These are phyloP conservation scores for Edaphochlamys debaryana DNA, from an alignment of 139 green algal genomes.

Conservation along the genomic window DNA sequence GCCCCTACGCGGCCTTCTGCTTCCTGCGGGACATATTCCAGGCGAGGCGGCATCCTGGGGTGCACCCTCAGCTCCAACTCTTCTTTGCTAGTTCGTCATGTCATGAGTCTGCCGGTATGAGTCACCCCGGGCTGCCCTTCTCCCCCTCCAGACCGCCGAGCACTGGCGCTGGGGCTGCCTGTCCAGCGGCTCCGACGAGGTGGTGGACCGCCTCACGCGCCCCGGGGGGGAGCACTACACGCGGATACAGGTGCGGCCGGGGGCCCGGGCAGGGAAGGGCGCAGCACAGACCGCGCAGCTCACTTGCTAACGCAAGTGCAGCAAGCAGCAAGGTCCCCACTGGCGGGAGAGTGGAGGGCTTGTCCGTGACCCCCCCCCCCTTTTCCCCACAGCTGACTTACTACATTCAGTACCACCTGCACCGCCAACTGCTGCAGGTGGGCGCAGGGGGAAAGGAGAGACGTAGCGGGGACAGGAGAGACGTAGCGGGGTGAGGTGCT, in stretches of 20 bases:
- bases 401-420: slow-evolving; percentile 93
- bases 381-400: slow-evolving; percentile 67
- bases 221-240: slow-evolving; percentile 42
- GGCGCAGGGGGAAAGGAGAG: no score
- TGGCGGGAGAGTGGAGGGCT: no score
- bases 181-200: slow-evolving; percentile 48
- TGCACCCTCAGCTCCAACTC: no score
- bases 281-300: no score
- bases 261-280: no score
- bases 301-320: no score
- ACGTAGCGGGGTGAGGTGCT: no score
- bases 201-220: slow-evolving; percentile 67
- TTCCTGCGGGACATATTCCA: slow-evolving; percentile 89
- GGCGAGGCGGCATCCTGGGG: slow-evolving; percentile 16
- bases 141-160: slow-evolving; percentile 69
- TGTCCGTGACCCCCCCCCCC: not conserved
- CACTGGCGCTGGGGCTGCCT: slow-evolving; percentile 92
- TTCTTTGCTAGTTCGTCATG: no score
- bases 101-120: no score
- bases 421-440: slow-evolving; percentile 80
- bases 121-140: no score
- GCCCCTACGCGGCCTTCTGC: slow-evolving; percentile 91
- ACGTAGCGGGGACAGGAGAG: no score
- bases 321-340: no score
- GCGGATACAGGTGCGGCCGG: not conserved